Base-by-base conservation (phyloP, 306 rosid species). In the Mimosa bimucronata region DNA sequence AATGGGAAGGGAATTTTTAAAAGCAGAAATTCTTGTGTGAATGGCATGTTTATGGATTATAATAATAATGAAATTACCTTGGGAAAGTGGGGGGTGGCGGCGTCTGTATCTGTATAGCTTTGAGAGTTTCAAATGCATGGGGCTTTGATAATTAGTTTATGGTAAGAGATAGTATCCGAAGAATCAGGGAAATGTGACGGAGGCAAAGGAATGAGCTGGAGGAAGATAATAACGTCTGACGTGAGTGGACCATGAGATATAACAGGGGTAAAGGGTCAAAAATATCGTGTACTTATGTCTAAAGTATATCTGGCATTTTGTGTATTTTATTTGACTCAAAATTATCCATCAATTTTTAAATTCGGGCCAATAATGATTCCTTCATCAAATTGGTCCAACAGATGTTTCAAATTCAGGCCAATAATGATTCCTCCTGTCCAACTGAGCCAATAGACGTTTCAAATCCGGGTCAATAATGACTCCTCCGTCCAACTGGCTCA, bases 41-140 rank as follows among this genome's bases (percentile, higher is more conserved):
- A 1, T 74, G 2, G 21, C 21, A 3, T 48, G 13, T 13, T 60
- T 61, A 26, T 28, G 8, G 3, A 12, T 61, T 61, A 26, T 61
- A 52, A 19, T 52, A 52, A n/a, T n/a, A n/a, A 18, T 19, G 19
- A 1, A 6, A 3, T 18, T 74, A 67, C 87, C 88, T 7, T 77
- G 9, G 1, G 77, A 58, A 34, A 71, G 66, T 48, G 62, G n/a
- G 73, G 52, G 10, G 73, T 40, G 74, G 73, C 21, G 76, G 68
- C 67, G 44, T 19, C 41, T 23, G 76, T 23, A n/a, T n/a, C n/a
- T n/a, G n/a, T n/a, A 65, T 46, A 74, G 64, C 83, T 64, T 76
- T 2, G 83, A 60, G 74, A 75, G 65, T 53, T 79, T 81, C 80
- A 79, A 84, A 61, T 83, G 73, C 82, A 85, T 76, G 31, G 53